Evolutionary conservation across 352 stramenopile species (phyloP).

Genomic region (Blastocystis sp.): DNA sequence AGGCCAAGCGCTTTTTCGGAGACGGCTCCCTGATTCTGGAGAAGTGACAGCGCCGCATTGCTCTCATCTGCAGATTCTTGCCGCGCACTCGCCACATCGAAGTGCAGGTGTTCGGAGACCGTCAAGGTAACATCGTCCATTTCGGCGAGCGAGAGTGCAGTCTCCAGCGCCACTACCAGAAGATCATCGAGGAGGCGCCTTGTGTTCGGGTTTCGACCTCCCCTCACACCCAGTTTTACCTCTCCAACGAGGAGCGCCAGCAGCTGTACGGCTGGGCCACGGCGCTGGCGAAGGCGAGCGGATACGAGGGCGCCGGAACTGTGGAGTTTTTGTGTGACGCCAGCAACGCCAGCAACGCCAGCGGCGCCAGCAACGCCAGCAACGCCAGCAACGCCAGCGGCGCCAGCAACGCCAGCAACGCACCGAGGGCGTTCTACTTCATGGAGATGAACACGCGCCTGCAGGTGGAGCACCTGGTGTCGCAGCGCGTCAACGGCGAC

Average conservation of each 20-base stretch:
- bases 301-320: slow-evolving; percentile 86
- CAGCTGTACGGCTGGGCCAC: slow-evolving; percentile 85
- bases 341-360: background rate
- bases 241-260: slow-evolving; percentile 80
- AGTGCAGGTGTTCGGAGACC: slow-evolving; percentile 87
- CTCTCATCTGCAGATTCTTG: slow-evolving; percentile 17
- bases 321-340: slow-evolving; percentile 89
- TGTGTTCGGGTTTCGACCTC: slow-evolving; percentile 75
- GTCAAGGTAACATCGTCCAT: slow-evolving; percentile 77
- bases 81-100: slow-evolving; percentile 82
- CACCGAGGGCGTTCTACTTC: slow-evolving; percentile 84
- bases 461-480: slow-evolving; percentile 88
- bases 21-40: slow-evolving; percentile 85
- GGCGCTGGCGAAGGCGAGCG: slow-evolving; percentile 82
- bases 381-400: background rate
- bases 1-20: slow-evolving; percentile 83
- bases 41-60: slow-evolving; percentile 78
- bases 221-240: slow-evolving; percentile 54
- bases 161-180: slow-evolving; percentile 86
- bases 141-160: slow-evolving; percentile 79
- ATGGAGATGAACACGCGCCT: slow-evolving; percentile 93
- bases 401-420: slow-evolving; percentile 73
- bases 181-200: slow-evolving; percentile 88
- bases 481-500: slow-evolving; percentile 81
- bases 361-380: slow-evolving; percentile 73